phyloP scores from a whole-genome alignment of 371 early-diverging fungal genomes.

The Mucor irregularis region DNA sequence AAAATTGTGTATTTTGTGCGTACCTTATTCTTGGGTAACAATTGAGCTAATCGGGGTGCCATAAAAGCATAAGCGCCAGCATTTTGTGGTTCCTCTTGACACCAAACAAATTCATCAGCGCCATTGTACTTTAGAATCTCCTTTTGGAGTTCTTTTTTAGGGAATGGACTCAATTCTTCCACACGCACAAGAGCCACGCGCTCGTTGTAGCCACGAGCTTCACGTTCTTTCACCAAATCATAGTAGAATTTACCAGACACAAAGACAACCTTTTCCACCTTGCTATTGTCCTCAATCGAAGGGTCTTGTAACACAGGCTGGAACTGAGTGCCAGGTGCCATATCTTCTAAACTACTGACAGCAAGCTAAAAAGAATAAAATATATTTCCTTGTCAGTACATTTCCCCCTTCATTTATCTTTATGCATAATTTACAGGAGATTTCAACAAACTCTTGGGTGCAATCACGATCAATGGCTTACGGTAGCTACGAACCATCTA shows the following conservation, averaged over 20 bases:
- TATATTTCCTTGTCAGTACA: not conserved
- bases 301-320: constrained; percentile 77
- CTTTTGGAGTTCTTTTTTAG: constrained; percentile 64
- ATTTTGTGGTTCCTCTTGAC: constrained; percentile 96
- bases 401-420: not conserved
- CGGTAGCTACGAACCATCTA: constrained; percentile 81
- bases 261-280: constrained; percentile 78
- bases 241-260: constrained; percentile 92
- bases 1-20: too few species aligned
- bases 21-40: constrained; percentile 57
- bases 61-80: constrained; percentile 89
- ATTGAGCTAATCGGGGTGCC: constrained; percentile 78
- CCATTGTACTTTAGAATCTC: constrained; percentile 66
- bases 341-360: constrained; percentile 75
- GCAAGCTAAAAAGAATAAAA: constrained; percentile 46
- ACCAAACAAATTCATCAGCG: constrained; percentile 81
- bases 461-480: constrained; percentile 89
- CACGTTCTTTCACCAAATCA: constrained; percentile 80
- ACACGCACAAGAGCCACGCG: constrained; percentile 84
- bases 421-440: constrained; percentile 40
- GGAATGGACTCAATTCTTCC: constrained; percentile 96
- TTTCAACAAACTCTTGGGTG: constrained; percentile 84
- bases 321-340: constrained; percentile 84
- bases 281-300: constrained; percentile 31
- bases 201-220: constrained; percentile 60